Percentiles rank a stretch among this genome's conserved stretches.
These are phyloP conservation scores for Sideroxylon spinosum DNA, from an alignment of 179 eudicot species.

Conservation along the genomic window DNA sequence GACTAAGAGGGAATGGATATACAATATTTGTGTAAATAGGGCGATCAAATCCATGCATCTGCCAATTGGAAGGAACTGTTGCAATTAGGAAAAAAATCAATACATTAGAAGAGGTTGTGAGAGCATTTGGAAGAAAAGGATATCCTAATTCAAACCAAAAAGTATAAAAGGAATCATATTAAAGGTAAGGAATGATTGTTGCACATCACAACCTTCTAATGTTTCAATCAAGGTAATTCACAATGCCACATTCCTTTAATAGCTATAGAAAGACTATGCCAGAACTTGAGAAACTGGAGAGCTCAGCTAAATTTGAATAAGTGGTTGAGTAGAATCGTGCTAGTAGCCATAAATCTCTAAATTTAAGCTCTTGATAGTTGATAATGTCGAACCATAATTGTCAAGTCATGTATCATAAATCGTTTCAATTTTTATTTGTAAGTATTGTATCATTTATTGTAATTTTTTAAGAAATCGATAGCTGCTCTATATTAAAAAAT, in stretches of 20 bases:
- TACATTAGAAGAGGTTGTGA: slow-evolving; percentile 12
- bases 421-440: no score
- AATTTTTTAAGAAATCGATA: no score
- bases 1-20: slow-evolving; percentile 82
- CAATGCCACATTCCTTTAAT: slow-evolving; percentile 2
- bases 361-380: background rate
- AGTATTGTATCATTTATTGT: no score
- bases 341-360: background rate
- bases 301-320: background rate
- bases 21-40: slow-evolving; percentile 87
- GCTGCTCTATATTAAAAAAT: no score
- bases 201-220: background rate
- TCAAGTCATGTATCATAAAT: no score
- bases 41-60: slow-evolving; percentile 88
- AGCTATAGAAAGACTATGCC: background rate
- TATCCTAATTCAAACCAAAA: background rate
- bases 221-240: slow-evolving; percentile 6
- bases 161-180: background rate
- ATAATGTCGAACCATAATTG: no score
- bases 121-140: slow-evolving; percentile 5
- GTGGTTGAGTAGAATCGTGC: background rate
- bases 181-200: background rate
- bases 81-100: slow-evolving; percentile 21
- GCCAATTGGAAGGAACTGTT: slow-evolving; percentile 97
- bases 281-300: background rate